Evolutionary conservation across 1,284 basidiomycete species (phyloP).

Genomic region (Ganoderma lingzhi): DNA sequence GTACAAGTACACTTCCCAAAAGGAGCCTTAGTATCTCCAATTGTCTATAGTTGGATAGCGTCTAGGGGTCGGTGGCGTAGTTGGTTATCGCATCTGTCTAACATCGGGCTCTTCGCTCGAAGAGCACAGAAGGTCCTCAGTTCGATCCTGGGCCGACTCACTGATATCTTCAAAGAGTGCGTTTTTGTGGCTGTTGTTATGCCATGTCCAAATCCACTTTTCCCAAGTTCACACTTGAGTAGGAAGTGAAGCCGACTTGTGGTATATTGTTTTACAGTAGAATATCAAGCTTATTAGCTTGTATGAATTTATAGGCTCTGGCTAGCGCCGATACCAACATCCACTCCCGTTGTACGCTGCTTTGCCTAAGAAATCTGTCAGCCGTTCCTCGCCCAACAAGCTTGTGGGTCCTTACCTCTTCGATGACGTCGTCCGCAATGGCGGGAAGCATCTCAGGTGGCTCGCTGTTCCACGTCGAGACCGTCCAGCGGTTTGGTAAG

Average conservation of each 20-base stretch:
- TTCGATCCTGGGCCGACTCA: conserved; percentile 37
- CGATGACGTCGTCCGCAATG: conserved; percentile 65
- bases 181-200: not conserved
- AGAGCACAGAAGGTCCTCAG: conserved; percentile 34
- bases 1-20: too few relatives aligned
- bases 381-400: not conserved
- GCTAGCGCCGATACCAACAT: conserved; percentile 24
- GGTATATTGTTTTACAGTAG: too few relatives aligned
- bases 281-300: not conserved
- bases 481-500: conserved; percentile 72
- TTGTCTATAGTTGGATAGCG: too few relatives aligned
- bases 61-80: conserved; percentile 63
- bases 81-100: conserved; percentile 84
- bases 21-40: too few relatives aligned
- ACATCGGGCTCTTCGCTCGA: conserved; percentile 40
- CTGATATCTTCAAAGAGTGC: too few relatives aligned
- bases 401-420: conserved; percentile 47
- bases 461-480: conserved; percentile 63
- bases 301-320: conserved; percentile 26
- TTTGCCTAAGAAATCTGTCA: conserved; percentile 22
- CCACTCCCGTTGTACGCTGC: conserved; percentile 19
- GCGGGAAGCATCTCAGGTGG: conserved; percentile 62
- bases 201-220: too few relatives aligned
- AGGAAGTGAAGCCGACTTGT: not conserved
- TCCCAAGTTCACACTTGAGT: too few relatives aligned